Conservation (phyloP, 169 alveolate genomes). For the Cardiosporidium cionae region DNA sequence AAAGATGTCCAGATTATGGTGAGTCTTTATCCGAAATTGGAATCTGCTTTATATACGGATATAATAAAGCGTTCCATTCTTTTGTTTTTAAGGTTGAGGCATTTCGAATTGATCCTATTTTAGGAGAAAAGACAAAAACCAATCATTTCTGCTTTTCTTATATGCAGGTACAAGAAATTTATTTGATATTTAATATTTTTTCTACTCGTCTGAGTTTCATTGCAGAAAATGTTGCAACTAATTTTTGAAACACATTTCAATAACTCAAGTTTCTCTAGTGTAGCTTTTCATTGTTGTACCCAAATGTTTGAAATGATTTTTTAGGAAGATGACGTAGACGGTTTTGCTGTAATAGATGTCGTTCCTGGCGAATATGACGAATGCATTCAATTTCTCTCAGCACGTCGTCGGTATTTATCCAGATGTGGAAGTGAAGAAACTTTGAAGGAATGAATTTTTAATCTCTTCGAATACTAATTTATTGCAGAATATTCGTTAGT, state of each 20-base stretch:
- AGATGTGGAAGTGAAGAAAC: neutral
- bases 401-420: constrained; percentile 9
- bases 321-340: too few species aligned
- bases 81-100: constrained; percentile 15
- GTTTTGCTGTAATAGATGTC: neutral
- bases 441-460: too few species aligned
- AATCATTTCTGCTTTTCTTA: constrained; percentile 9
- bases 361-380: constrained; percentile 20
- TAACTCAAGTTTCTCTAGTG: too few species aligned
- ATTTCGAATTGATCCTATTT: constrained; percentile 8
- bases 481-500: too few species aligned
- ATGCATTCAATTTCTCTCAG: constrained; percentile 18
- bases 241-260: too few species aligned
- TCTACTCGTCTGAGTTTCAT: neutral
- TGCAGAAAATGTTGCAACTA: too few species aligned
- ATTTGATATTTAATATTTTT: too few species aligned
- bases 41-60: neutral
- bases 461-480: too few species aligned
- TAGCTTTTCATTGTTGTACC: too few species aligned
- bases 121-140: constrained; percentile 3
- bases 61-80: neutral
- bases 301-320: too few species aligned
- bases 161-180: neutral
- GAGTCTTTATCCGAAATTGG: neutral
- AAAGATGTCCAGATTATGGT: neutral